Evolutionary conservation across 2,329 filamentous ascomycete species (phyloP).

Genomic region (Diplodia intermedia): DNA sequence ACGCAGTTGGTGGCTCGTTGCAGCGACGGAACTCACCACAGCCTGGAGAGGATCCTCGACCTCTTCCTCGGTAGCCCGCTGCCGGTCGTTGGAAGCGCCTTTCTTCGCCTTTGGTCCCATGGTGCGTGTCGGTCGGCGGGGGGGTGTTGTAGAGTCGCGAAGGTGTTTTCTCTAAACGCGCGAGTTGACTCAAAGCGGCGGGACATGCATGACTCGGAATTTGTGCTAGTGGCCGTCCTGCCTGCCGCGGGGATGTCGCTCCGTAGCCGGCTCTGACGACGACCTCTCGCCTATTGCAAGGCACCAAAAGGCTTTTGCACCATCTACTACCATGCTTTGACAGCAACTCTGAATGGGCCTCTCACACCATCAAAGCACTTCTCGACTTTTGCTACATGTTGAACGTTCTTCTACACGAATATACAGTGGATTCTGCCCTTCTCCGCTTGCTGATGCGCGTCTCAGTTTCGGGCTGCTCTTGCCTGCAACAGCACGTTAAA

Average conservation of each 20-base stretch:
- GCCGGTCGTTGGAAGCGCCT: constrained; percentile 43
- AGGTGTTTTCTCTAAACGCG: constrained; percentile 21
- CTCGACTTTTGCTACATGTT: constrained; percentile 7
- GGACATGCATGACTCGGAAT: constrained; percentile 29
- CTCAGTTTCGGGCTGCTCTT: neutral
- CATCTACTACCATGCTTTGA: neutral
- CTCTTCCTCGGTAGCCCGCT: constrained; percentile 58
- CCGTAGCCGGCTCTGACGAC: neutral
- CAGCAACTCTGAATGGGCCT: neutral
- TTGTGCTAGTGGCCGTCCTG: constrained; percentile 20
- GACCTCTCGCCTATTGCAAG: neutral
- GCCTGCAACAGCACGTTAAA: neutral
- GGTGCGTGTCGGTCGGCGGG: constrained; percentile 17
- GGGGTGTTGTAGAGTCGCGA: constrained; percentile 2
- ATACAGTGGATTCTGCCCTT: neutral
- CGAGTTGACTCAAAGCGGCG: constrained; percentile 25
- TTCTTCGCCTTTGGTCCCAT: constrained; percentile 60
- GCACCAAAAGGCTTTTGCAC: neutral
- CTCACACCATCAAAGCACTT: neutral
- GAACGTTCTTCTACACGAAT: neutral
- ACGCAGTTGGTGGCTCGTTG: constrained; percentile 32
- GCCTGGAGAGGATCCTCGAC: constrained; percentile 69
- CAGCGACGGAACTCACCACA: constrained; percentile 56
- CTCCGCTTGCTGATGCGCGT: neutral
- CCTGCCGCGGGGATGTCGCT: constrained; percentile 15